phyloP scores from a whole-genome alignment of 2,329 filamentous ascomycete genomes.

The Myriangium duriaei region DNA sequence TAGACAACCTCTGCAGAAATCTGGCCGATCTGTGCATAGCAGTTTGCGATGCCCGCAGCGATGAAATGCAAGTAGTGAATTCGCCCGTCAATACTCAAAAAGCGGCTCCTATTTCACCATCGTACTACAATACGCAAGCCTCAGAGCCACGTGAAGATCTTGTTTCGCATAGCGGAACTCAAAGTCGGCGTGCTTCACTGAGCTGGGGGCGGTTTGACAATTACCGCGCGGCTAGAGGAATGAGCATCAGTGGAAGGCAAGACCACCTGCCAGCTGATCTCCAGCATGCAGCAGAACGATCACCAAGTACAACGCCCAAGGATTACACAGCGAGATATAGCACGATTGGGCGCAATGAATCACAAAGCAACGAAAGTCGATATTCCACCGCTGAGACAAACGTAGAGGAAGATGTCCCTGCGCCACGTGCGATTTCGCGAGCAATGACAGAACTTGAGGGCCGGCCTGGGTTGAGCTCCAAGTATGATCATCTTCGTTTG shows the following conservation, averaged over 20 bases:
- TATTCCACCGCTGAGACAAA: constrained; percentile 17
- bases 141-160: background rate
- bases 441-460: constrained; percentile 34
- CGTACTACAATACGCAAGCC: background rate
- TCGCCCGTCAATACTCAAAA: constrained; percentile 3
- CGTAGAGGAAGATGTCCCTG: constrained; percentile 26
- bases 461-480: constrained; percentile 3
- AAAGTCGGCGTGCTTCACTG: constrained; percentile 4
- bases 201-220: constrained; percentile 2
- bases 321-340: constrained; percentile 14
- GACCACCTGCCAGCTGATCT: background rate
- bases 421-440: constrained; percentile 33
- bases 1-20: constrained; percentile 83
- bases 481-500: constrained; percentile 18
- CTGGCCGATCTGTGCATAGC: constrained; percentile 86
- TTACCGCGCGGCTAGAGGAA: constrained; percentile 1
- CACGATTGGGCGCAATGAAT: constrained; percentile 19
- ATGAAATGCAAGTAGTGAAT: constrained; percentile 3
- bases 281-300: background rate
- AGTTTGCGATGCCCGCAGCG: constrained; percentile 34
- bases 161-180: background rate
- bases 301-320: constrained; percentile 7
- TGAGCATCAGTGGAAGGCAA: constrained; percentile 5
- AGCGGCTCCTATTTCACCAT: constrained; percentile 2
- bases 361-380: constrained; percentile 13